Base-by-base conservation (phyloP, 2,329 filamentous ascomycete species). In the Colletotrichum tamarilloi region DNA sequence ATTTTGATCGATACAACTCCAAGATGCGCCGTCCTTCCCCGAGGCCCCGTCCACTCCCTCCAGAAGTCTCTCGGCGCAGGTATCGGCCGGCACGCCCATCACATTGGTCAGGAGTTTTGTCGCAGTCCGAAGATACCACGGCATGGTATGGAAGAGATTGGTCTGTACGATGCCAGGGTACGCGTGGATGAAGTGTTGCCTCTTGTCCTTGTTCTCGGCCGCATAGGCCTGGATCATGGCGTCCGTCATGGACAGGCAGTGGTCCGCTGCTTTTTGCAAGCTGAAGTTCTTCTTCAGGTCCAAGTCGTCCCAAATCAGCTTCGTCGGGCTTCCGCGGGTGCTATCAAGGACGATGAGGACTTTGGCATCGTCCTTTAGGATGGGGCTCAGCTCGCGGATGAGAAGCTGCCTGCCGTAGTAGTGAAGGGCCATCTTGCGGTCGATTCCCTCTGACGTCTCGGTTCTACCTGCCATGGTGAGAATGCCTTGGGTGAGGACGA, bases 361-460 rank as follows among this genome's bases (percentile, higher is more conserved):
- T 32, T 81, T 83, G 6, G 83, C 79, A n/a, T 81, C 78, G 0
- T 77, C 75, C 38, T 76, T 80, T n/a, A 86, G 75, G 0, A 78
- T 76, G 0, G 85, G 84, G 0, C 82, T 73, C 5, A 87, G 78
- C 49, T 85, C 82, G 16, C 79, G 77, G 26, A 86, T 81, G 16
- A 87, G 82, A 0, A 85, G 80, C 74, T 86, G 84, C 14, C 81
- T 82, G 19, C 84, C 82, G 70, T 87, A 87, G 74, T 84, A 86
- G 67, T 86, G 84, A n/a, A 87, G 77, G 0, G 81, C 82, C 79
- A 87, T 83, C 74, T 86, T 87, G 59, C 78, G 78, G 60, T 86
- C 84, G 19, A 87, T 81, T 0, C 84, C 84, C 73, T 87, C 86
- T 1, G 81, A 30, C 0, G 85, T 85, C 74, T 86, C 84, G 1